Base-by-base conservation (phyloP, 768 basidiomycete species). In the Auriscalpium microsporum region DNA sequence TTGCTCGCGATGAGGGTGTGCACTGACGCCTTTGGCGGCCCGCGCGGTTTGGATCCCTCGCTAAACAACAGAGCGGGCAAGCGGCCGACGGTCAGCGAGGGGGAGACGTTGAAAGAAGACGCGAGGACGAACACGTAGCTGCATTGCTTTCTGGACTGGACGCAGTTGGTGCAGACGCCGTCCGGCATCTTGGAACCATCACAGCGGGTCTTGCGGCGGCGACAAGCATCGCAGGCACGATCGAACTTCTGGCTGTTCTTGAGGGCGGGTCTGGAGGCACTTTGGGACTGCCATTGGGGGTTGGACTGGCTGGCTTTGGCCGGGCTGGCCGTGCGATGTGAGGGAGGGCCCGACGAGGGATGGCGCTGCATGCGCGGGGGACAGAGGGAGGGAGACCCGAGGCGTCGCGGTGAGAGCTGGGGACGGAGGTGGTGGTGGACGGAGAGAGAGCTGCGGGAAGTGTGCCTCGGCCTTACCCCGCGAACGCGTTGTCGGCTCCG, bases 11-110 rank as follows among this genome's bases (percentile, higher is more conserved):
- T 10, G 33, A 16, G 13, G 17, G 56, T 19, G 13, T 21, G 48
- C 17, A 71, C 72, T 62, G 55, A 73, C 67, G 71, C 70, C 58
- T 73, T 73, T 14, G 72, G 71, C 35, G 72, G 72, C 2, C 71
- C 72, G 42, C 72, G 63, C 21, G 70, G 71, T 57, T 71, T 72
- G 9, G 72, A 72, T 13, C 62, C 59, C 57, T 72, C 71, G 40
- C 70, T 71, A 55, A 33, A 36, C 2, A 28, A 28, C 5, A 46
- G 46, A 55, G 19, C 23, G 45, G 49, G 54, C n/a, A 45, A 45
- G 28, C 8, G 17, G 37, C 19, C 45, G 14, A 38, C 52, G 57
- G 52, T 28, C 11, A 10, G 8, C 28, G 17, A 11, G 17, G 42
- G 28, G 42, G 16, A 14, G 17, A 37, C 51, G 21, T 21, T 21